Percentiles rank a stretch among this genome's conserved stretches.
These are phyloP conservation scores for Aspergillus luchuensis DNA, from an alignment of 2,329 filamentous ascomycete species.

Conservation along the genomic window DNA sequence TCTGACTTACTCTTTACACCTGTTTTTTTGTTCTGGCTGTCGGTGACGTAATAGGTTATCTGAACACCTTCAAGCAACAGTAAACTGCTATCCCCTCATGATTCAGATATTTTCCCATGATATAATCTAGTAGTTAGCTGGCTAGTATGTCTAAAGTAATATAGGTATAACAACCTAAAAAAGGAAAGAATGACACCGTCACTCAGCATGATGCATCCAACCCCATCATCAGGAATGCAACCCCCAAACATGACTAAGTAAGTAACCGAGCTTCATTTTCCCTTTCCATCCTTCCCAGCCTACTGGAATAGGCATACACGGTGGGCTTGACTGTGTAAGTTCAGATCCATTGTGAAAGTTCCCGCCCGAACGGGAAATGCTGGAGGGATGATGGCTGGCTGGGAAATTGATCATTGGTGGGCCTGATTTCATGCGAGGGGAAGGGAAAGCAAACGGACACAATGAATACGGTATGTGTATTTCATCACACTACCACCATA, in stretches of 20 bases:
- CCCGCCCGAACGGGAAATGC: constrained; percentile 4
- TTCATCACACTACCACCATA: no score
- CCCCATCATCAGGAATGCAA: not conserved
- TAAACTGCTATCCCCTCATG: not conserved
- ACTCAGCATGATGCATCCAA: not conserved
- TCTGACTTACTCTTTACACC: not conserved
- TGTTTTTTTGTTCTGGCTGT: not conserved
- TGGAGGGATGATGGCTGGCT: constrained; percentile 13
- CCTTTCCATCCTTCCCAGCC: no score
- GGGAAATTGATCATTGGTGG: constrained; percentile 18
- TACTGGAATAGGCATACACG: no score
- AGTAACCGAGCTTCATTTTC: no score
- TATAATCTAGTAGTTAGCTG: no score
- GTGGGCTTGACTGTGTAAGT: not conserved
- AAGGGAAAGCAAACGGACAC: not conserved
- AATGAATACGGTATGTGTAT: not conserved
- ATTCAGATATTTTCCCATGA: no score
- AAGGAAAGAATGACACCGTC: not conserved
- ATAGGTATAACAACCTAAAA: no score
- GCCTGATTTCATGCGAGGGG: constrained; percentile 18
- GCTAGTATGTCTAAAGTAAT: no score
- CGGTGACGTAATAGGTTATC: not conserved
- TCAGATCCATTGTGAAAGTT: not conserved
- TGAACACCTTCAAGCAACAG: no score
- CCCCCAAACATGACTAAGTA: not conserved